Evolutionary conservation across 2,329 filamentous ascomycete species (phyloP), one percentile per base, ranked within the genome.

Genomic region (Nakataea oryzae): DNA sequence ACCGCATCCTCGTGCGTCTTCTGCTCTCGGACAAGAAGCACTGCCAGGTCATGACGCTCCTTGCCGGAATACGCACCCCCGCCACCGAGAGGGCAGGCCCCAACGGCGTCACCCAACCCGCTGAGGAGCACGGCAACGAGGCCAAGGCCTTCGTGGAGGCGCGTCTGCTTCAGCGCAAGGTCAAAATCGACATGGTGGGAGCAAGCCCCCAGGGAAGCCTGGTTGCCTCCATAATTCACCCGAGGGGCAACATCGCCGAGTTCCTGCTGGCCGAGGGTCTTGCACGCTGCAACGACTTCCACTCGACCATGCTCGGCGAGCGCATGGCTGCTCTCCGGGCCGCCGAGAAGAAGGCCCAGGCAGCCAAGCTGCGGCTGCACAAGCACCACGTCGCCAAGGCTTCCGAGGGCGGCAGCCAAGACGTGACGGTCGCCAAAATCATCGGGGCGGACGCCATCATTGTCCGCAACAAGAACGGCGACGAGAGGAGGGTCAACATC

Each of bases 221-320:
- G n/a, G 86, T 99, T 62, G 95, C 90, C 62, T 86, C 86, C 59
- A 82, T 99, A 56, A 82, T 93, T 66, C 95, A 99, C 76, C 93
- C 93, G 30, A 86, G 88, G 64, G 95, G 95, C 65, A 96, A 92
- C 75, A 96, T 99, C 73, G 91, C 93, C 65, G 91, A 90, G 67
- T 96, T 96, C 74, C 76, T 99, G 56, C 85, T 99, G 57, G 86
- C 93, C 69, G 90, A 92, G 61, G 95, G 95, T 69, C 81, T 97
- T 62, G 95, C 93, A 54, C 85, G 91, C 70, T 97, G 93, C 79
- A 92, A 93, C 66, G 95, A 99, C 75, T 93, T 95, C 76, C 95
- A 99, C 78, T 96, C 93, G 0, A 96, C 92, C 54, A 81, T 97
- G 77, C 84, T 99, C 13, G 95, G 95, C 57, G 79, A 85, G 59